These are phyloP conservation scores for Vaccinium corymbosum DNA, from an alignment of 148 eudicot species.

Conservation along the genomic window DNA sequence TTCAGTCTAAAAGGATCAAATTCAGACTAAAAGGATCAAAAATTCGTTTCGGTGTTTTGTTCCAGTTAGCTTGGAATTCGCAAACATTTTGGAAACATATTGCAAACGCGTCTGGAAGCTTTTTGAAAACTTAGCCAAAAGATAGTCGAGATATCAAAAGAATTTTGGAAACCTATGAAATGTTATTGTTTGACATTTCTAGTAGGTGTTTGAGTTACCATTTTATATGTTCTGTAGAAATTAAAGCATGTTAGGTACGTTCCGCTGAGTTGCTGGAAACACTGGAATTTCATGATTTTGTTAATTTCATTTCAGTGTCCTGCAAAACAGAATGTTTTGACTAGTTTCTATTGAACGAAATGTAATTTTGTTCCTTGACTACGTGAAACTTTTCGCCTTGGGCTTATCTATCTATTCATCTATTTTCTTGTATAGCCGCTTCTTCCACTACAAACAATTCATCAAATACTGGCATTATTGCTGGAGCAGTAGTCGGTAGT, in stretches of 20 bases:
- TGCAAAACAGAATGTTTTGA: background rate
- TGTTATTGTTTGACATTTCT: background rate
- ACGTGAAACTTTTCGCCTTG: background rate
- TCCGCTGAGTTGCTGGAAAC: background rate
- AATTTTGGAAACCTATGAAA: background rate
- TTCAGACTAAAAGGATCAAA: background rate
- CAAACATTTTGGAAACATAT: background rate
- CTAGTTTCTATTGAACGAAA: background rate
- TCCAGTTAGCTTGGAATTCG: background rate
- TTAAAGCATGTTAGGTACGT: background rate
- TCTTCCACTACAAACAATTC: slow-evolving; percentile 28
- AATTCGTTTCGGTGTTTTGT: background rate
- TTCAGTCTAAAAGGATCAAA: background rate
- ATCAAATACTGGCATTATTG: slow-evolving; percentile 36
- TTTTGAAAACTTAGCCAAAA: background rate
- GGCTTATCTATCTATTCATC: background rate
- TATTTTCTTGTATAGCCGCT: slow-evolving; percentile 14
- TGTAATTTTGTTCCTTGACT: background rate
- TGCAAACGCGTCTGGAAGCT: background rate
- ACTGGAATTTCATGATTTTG: background rate
- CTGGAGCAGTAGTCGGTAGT: slow-evolving; percentile 43
- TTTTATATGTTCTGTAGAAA: background rate
- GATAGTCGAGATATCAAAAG: background rate
- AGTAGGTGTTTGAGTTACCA: background rate
- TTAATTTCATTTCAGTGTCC: background rate